Evolutionary conservation across 805 yeast genomes (phyloP), one percentile per base, ranked within the genome.

Genomic region (Candida loeiensis): DNA sequence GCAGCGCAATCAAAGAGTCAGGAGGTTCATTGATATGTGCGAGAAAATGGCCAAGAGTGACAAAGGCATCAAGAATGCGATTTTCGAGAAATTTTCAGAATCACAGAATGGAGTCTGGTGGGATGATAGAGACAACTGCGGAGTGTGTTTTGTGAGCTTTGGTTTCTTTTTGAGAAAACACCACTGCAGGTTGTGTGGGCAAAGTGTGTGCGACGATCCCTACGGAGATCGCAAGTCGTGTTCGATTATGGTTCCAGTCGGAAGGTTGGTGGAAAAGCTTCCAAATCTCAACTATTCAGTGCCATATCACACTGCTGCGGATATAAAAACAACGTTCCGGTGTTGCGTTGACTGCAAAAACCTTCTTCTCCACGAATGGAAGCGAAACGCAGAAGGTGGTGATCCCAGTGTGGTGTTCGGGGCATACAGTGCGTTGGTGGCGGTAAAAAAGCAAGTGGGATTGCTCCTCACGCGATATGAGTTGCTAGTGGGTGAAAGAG

Each of bases 101-200:
- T 59, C 51, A 44, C 60, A 62, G 69, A 45, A 88, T 18, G 25
- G 20, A 3, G 31, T 26, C 74, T 68, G 71, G 11, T 91, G 98
- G 98, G 77, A 76, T 43, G 44, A 45, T 3, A 71, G 73, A 0
- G 50, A 64, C 0, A 62, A 67, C 40, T 91, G 99, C 56, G 67
- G 73, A 6, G 64, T 85, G 6, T 91, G 99, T 52, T 58, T 65
- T 11, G 65, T 69, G 9, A 51, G 54, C 21, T 93, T 88, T 57
- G 67, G 73, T 8, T 61, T 84, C 32, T 55, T 78, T 0, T 49
- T 75, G 17, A 65, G 97, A 37, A 86, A 83, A 48, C 98, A 93
- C 56, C 99, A 91, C 58, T 93, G 99, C 59, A 66, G 98, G 26
- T 59, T 89, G 18, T 91, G 99, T 65, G 98, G 98, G 0, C 54